These are phyloP conservation scores for Candida jianshihensis DNA, from an alignment of 805 yeast species.

Conservation along the genomic window DNA sequence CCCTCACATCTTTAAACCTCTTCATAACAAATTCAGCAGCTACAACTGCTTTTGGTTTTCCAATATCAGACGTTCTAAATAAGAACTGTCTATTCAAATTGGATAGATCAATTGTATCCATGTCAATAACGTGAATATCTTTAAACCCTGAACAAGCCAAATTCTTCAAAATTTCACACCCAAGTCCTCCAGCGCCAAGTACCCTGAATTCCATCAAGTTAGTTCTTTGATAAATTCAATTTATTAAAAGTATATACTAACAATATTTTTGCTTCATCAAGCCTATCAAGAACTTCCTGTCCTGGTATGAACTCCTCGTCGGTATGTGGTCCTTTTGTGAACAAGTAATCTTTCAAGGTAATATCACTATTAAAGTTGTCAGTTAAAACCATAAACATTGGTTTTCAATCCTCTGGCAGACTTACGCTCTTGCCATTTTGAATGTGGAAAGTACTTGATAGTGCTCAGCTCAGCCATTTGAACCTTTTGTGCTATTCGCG, in stretches of 20 bases:
- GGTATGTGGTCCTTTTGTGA: constrained; percentile 27
- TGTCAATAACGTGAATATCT: constrained; percentile 78
- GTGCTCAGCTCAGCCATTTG: no score
- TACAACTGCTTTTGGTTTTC: constrained; percentile 72
- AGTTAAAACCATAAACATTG: no score
- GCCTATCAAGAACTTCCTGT: constrained; percentile 15
- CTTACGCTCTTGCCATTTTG: constrained; percentile 8
- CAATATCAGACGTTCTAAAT: constrained; percentile 75
- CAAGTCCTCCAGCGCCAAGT: constrained; percentile 94
- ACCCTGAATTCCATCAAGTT: constrained; percentile 30
- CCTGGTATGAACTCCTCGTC: constrained; percentile 32
- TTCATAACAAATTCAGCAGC: constrained; percentile 56
- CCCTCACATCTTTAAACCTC: constrained; percentile 36
- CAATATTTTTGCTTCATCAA: constrained; percentile 26
- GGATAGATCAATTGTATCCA: constrained; percentile 88
- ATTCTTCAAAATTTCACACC: constrained; percentile 83
- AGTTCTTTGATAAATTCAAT: no score
- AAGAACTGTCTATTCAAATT: constrained; percentile 89
- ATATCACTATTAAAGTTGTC: constrained; percentile 9
- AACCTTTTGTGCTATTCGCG: no score
- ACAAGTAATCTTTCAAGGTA: constrained; percentile 17
- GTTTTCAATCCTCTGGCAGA: no score
- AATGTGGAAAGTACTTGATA: no score
- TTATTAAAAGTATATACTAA: constrained; percentile 17
- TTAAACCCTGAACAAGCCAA: constrained; percentile 66